Percentiles rank a stretch among this genome's conserved stretches.
Conservation (phyloP, 768 basidiomycete genomes). For the Lyophyllum atratum region DNA sequence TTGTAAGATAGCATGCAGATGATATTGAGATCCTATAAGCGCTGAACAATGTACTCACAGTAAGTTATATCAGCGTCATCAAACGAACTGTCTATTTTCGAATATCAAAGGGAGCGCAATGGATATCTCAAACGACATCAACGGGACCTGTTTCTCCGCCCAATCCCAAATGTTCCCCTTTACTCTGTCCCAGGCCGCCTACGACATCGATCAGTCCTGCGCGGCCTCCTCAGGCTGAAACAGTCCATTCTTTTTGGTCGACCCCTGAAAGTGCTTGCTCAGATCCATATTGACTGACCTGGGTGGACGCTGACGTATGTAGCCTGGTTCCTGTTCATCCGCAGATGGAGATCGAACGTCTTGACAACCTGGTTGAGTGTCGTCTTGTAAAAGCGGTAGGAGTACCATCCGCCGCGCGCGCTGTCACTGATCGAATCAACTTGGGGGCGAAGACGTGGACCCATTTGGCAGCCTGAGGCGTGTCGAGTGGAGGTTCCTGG, state of each 20-base stretch:
- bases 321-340: slow-evolving; percentile 45
- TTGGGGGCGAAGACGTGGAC: slow-evolving; percentile 60
- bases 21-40: background rate
- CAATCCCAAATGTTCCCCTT: slow-evolving; percentile 59
- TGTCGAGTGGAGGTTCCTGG: slow-evolving; percentile 19
- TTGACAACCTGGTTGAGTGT: slow-evolving; percentile 65
- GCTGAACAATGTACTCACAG: too few relatives aligned
- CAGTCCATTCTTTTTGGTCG: slow-evolving; percentile 34
- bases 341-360: slow-evolving; percentile 58
- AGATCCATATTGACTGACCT: slow-evolving; percentile 60
- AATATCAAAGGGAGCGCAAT: background rate
- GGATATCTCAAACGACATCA: slow-evolving; percentile 7
- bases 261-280: slow-evolving; percentile 54
- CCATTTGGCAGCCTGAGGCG: slow-evolving; percentile 56
- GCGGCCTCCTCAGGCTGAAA: slow-evolving; percentile 57
- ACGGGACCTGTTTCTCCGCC: slow-evolving; percentile 50
- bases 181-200: slow-evolving; percentile 37
- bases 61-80: too few relatives aligned
- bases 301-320: slow-evolving; percentile 61
- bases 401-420: slow-evolving; percentile 60
- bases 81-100: too few relatives aligned
- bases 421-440: slow-evolving; percentile 64
- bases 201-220: slow-evolving; percentile 45
- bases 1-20: background rate
- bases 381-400: slow-evolving; percentile 62